These are phyloP conservation scores for Orbilia oligospora DNA, from an alignment of 2,329 filamentous ascomycete genomes.

Conservation along the genomic window DNA sequence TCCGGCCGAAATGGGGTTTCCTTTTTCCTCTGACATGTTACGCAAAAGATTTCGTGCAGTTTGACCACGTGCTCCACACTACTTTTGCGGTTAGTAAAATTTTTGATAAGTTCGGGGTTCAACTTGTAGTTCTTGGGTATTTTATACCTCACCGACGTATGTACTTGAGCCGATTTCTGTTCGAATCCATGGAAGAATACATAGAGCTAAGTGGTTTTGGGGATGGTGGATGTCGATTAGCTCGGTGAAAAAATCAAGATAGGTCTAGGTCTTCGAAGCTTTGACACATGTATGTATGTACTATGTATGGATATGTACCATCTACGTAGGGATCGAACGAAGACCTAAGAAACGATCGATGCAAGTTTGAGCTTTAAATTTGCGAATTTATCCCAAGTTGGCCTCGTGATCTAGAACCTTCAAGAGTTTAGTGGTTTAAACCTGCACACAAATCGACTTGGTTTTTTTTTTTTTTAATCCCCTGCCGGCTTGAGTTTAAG, in stretches of 20 bases:
- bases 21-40: constrained; percentile 49
- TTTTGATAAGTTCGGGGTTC: not conserved
- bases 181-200: constrained; percentile 19
- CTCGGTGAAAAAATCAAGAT: constrained; percentile 7
- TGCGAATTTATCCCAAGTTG: constrained; percentile 28
- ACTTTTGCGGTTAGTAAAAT: constrained; percentile 34
- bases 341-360: constrained; percentile 3
- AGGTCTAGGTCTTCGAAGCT: constrained; percentile 7
- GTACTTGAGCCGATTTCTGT: constrained; percentile 6
- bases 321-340: not conserved
- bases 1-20: constrained; percentile 19
- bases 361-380: too few species aligned
- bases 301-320: not conserved
- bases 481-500: constrained; percentile 20
- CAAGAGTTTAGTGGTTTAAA: constrained; percentile 21
- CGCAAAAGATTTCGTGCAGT: constrained; percentile 57
- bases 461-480: constrained; percentile 1
- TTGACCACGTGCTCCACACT: constrained; percentile 57
- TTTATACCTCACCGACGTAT: constrained; percentile 29
- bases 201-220: constrained; percentile 1
- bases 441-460: constrained; percentile 6
- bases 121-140: not conserved
- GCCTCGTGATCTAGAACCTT: constrained; percentile 53
- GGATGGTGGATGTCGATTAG: constrained; percentile 3
- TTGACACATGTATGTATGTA: constrained; percentile 1